A percentile compares a stretch with the other conserved stretches of the same genome.
Conservation (phyloP, 495 filamentous ascomycete genomes). For the Podospora tetraspora region DNA sequence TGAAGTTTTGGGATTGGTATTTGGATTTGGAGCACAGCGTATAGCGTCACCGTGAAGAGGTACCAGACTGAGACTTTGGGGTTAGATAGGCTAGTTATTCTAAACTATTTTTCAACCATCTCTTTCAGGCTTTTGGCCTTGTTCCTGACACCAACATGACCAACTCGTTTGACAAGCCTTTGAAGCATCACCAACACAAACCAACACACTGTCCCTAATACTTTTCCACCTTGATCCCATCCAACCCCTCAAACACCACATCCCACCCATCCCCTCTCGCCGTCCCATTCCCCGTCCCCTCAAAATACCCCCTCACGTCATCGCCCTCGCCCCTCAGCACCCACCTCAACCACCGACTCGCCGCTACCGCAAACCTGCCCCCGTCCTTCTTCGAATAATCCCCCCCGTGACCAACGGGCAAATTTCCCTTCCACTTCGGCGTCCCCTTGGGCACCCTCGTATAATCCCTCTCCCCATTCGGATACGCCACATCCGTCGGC, state of each 20-base stretch:
- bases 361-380: background rate
- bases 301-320: background rate
- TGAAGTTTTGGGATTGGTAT: background rate
- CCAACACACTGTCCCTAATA: background rate
- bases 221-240: background rate
- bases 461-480: slow-evolving; percentile 10
- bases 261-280: background rate
- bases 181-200: too few species aligned
- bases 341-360: background rate
- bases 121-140: background rate
- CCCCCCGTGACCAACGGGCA: background rate
- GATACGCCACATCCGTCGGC: slow-evolving; percentile 6
- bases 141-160: background rate
- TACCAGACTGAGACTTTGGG: background rate
- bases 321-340: slow-evolving; percentile 1
- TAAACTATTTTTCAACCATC: background rate
- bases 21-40: background rate
- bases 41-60: background rate
- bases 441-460: background rate
- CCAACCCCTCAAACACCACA: background rate
- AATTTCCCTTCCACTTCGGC: slow-evolving; percentile 8
- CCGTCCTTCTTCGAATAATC: background rate
- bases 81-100: background rate
- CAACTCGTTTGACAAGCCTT: too few species aligned
- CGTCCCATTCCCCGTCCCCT: background rate